Base-by-base conservation (phyloP, 2,329 filamentous ascomycete genomes). In the Coniochaeta sp. region DNA sequence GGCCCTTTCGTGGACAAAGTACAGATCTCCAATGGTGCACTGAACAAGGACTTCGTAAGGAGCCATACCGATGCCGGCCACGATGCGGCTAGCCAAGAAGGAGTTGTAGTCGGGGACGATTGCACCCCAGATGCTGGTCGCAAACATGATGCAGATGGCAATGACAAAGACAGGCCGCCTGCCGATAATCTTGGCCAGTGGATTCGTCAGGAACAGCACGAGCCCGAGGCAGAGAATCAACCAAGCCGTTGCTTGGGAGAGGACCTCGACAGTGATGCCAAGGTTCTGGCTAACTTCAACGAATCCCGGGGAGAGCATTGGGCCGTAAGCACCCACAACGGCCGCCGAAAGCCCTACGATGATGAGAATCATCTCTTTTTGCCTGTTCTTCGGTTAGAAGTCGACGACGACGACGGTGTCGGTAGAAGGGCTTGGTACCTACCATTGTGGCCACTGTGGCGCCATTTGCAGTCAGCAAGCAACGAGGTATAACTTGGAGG, bases 41-140 rank as follows among this genome's bases (percentile, higher is more conserved):
- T 78, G 76, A 4, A 80, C 74, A 6, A 81, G 62, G 2, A 76
- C 70, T 57, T 80, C 77, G 52, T 72, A 73, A 0, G 76, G 70
- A 0, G 75, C 73, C 71, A 77, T 77, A 4, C 73, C 74, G 5
- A 78, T 59, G 4, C 71, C 75, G 5, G 68, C 68, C 20, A 77
- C 63, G 30, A 77, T 67, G 12, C 75, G 66, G 49, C 70, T 73
- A 4, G 65, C 75, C 0, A 77, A 60, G 55, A 78, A 75, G 9
- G 68, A 73, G 26, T 57, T 56, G 55, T 77, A 78, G 51, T 65
- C 64, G 24, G 68, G 67, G 14, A 72, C 67, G 2, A 68, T 61
- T 1, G 70, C 69, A 27, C 72, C 71, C 76, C 76, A 79, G 47
- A 79, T 66, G 45, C 67, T 73, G 5, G 71, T 70, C 0, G 67